Evolutionary conservation across 2,329 filamentous ascomycete species (phyloP), one percentile per base, ranked within the genome.

Genomic region (Pseudopyricularia javanii): DNA sequence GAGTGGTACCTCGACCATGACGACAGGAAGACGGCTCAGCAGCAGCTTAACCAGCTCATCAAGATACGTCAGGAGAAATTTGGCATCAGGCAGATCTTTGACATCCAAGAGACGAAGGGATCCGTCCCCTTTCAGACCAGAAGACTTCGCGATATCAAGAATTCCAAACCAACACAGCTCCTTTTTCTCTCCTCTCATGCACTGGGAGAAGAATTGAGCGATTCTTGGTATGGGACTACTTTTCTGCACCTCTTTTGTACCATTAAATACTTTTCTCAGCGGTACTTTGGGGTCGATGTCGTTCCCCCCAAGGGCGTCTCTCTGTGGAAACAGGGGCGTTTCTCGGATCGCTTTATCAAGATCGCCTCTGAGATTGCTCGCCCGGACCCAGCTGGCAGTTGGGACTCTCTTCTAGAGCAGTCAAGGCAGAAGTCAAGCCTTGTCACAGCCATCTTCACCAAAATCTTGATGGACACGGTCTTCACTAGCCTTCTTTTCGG

Each of bases 401-500:
- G 70, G 70, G 62, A 67, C 40, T 54, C 51, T 15, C 56, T 72
- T 47, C 50, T 73, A 28, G 54, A 55, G 20, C 57, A 64, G 34
- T 56, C 56, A 5, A 5, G 8, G 11, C 60, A 65, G 50, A 62
- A 70, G 14, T 61, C 60, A 53, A 67, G 60, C 57, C 57, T 73
- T 22, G 60, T 68, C 15, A 60, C 62, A 50, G 68, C 66, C 2
- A 58, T 73, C 7, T 49, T 73, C 9, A 61, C 61, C 3, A 67
- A 68, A 59, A 58, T 69, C 40, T 59, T 73, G 50, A 63, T 72
- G 55, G 64, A 62, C 55, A 61, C 62, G 17, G 66, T 73, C 28
- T 70, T 69, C 53, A 62, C 63, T 35, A 61, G 64, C 37, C 58
- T 72, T 40, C 56, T 73, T 1, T 73, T 73, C 54, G 70, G 71